Conservation (phyloP, 2,329 filamentous ascomycete genomes). For the Aureobasidium lini region DNA sequence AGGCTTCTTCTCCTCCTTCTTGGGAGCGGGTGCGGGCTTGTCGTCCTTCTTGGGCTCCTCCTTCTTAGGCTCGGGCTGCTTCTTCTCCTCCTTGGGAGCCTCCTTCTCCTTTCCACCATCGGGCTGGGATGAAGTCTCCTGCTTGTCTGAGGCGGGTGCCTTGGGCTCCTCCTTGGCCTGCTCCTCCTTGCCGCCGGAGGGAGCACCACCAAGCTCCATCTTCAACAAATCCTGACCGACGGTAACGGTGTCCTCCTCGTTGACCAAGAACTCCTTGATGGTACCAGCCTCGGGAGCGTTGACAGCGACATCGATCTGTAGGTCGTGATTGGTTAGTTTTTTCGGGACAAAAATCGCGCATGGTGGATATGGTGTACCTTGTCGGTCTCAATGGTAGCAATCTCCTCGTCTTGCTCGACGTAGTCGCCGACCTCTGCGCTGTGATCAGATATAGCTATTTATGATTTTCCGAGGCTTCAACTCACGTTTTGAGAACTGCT, state of each 20-base stretch:
- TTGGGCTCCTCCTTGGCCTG: slow-evolving; percentile 50
- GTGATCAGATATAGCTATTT: not conserved
- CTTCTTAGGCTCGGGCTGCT: slow-evolving; percentile 30
- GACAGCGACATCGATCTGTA: slow-evolving; percentile 88
- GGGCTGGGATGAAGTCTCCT: slow-evolving; percentile 50
- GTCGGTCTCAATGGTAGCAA: slow-evolving; percentile 98
- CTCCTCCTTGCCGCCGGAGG: slow-evolving; percentile 48
- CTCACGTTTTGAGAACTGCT: slow-evolving; percentile 81
- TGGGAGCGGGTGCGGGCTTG: slow-evolving; percentile 26
- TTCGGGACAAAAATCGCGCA: slow-evolving; percentile 10
- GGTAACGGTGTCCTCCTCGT: slow-evolving; percentile 89
- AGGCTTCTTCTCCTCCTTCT: slow-evolving; percentile 35
- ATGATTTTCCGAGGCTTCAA: not conserved
- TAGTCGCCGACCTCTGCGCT: slow-evolving; percentile 73
- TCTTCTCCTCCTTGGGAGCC: slow-evolving; percentile 29
- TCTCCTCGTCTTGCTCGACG: slow-evolving; percentile 93
- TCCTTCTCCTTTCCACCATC: slow-evolving; percentile 42
- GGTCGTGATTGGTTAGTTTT: slow-evolving; percentile 7
- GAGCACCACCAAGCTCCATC: slow-evolving; percentile 67
- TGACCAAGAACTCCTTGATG: slow-evolving; percentile 85
- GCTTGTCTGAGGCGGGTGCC: slow-evolving; percentile 49
- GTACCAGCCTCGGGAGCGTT: slow-evolving; percentile 87
- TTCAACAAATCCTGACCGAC: slow-evolving; percentile 88
- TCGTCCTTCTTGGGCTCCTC: slow-evolving; percentile 28
- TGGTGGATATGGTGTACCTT: slow-evolving; percentile 54